Evolutionary conservation across 75 land plant species (phyloP).

Genomic region (Pinus taeda): DNA sequence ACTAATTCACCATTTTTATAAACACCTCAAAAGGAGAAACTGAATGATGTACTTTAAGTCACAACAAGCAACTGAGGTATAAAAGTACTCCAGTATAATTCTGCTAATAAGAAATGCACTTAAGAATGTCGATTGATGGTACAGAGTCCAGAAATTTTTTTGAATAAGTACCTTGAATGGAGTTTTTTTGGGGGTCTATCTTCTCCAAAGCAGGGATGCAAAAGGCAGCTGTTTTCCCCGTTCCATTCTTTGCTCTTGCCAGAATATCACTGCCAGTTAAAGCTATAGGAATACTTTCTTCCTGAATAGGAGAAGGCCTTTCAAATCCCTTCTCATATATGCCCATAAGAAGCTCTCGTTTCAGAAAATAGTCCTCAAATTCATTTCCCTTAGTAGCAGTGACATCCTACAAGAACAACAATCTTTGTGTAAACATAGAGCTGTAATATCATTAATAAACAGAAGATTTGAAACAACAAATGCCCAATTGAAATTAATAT

Average conservation of each 20-base stretch:
- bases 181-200: constrained; percentile 33
- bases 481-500: no score
- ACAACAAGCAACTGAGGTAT: neutral
- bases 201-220: constrained; percentile 49
- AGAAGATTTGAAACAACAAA: no score
- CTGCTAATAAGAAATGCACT: neutral
- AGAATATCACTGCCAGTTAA: constrained; percentile 40
- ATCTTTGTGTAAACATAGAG: neutral
- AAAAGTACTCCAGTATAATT: neutral
- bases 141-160: no score
- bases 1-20: neutral
- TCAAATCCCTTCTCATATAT: constrained; percentile 45
- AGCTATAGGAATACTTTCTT: constrained; percentile 43
- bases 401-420: constrained; percentile 24
- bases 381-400: constrained; percentile 45
- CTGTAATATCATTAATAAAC: neutral
- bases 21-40: neutral
- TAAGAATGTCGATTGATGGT: neutral
- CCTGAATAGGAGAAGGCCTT: constrained; percentile 46
- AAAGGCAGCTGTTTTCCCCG: constrained; percentile 50
- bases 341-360: constrained; percentile 40
- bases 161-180: constrained; percentile 29
- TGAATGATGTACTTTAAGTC: neutral
- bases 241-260: constrained; percentile 47
- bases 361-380: constrained; percentile 38